These are phyloP conservation scores for Mycena metata DNA, from an alignment of 768 basidiomycete species.

Conservation along the genomic window DNA sequence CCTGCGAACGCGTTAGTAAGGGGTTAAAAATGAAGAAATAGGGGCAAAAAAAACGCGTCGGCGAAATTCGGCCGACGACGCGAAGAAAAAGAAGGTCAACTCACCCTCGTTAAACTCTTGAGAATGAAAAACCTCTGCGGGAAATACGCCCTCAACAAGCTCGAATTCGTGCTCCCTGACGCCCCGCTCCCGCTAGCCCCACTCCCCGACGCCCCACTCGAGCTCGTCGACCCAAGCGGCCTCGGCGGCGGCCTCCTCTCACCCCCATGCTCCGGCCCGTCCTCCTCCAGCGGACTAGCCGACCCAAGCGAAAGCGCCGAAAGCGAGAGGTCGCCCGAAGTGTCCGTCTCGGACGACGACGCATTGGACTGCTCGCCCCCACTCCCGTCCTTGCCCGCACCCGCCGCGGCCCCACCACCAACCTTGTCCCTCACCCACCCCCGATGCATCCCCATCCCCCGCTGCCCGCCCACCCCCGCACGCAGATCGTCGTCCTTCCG, in stretches of 20 bases:
- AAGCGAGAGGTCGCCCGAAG: slow-evolving; percentile 45
- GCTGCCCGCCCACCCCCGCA: slow-evolving; percentile 92
- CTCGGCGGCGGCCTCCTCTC: slow-evolving; percentile 25
- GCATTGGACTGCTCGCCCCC: slow-evolving; percentile 38
- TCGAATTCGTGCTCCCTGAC: slow-evolving; percentile 72
- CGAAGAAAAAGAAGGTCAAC: slow-evolving; percentile 35
- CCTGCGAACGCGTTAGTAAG: slow-evolving; percentile 55
- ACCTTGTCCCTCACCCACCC: slow-evolving; percentile 77
- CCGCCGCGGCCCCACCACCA: no score
- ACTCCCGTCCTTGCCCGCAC: no score
- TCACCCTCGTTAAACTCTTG: slow-evolving; percentile 86
- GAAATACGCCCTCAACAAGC: slow-evolving; percentile 80
- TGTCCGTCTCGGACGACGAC: slow-evolving; percentile 14
- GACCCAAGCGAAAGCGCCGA: slow-evolving; percentile 52
- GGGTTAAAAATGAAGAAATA: neutral
- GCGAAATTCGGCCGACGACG: no score
- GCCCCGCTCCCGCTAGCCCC: no score
- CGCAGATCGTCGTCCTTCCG: slow-evolving; percentile 86
- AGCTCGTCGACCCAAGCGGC: slow-evolving; percentile 1
- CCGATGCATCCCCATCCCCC: slow-evolving; percentile 87
- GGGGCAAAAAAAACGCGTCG: neutral
- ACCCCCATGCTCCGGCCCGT: no score
- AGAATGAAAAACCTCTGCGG: slow-evolving; percentile 92
- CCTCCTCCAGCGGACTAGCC: neutral
- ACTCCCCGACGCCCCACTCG: no score